Conservation (phyloP, 2,329 filamentous ascomycete species). For the Scolecobasidium constrictum region DNA sequence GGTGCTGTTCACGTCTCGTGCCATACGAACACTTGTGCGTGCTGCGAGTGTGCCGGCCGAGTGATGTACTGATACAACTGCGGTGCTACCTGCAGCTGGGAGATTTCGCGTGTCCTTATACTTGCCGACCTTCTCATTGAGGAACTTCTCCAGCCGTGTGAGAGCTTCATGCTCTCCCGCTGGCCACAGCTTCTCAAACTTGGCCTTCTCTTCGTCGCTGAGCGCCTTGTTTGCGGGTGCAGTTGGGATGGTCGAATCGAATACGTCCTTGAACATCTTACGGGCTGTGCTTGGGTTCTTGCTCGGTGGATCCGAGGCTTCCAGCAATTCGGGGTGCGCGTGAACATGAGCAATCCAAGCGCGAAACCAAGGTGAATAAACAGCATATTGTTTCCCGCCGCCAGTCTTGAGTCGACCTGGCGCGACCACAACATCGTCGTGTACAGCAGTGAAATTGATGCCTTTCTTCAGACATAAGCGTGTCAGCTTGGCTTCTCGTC, state of each 20-base stretch:
- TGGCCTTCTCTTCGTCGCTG: constrained; percentile 25
- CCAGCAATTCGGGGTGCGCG: constrained; percentile 30
- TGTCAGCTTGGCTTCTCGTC: constrained; percentile 34
- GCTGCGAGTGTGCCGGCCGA: constrained; percentile 58
- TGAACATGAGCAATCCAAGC: constrained; percentile 35
- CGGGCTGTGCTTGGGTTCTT: constrained; percentile 22
- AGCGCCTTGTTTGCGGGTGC: constrained; percentile 31
- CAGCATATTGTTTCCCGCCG: constrained; percentile 36
- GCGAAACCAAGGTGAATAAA: constrained; percentile 41
- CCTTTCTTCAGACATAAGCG: constrained; percentile 22
- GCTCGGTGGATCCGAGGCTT: constrained; percentile 29
- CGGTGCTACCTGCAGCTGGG: constrained; percentile 30
- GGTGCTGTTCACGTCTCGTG: constrained; percentile 51
- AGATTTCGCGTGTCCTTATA: constrained; percentile 32
- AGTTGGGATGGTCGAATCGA: constrained; percentile 22
- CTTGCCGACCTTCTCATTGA: constrained; percentile 27
- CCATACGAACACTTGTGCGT: constrained; percentile 53
- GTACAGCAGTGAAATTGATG: constrained; percentile 40
- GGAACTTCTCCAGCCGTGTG: constrained; percentile 29
- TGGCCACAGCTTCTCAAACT: constrained; percentile 34
- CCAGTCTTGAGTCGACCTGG: constrained; percentile 33
- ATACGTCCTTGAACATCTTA: constrained; percentile 21
- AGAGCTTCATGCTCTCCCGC: constrained; percentile 32
- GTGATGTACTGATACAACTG: constrained; percentile 60
- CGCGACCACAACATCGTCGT: constrained; percentile 39